Percentiles rank a stretch among this genome's conserved stretches.
Conservation (phyloP, 2,329 filamentous ascomycete genomes). For the Fusarium sp. region DNA sequence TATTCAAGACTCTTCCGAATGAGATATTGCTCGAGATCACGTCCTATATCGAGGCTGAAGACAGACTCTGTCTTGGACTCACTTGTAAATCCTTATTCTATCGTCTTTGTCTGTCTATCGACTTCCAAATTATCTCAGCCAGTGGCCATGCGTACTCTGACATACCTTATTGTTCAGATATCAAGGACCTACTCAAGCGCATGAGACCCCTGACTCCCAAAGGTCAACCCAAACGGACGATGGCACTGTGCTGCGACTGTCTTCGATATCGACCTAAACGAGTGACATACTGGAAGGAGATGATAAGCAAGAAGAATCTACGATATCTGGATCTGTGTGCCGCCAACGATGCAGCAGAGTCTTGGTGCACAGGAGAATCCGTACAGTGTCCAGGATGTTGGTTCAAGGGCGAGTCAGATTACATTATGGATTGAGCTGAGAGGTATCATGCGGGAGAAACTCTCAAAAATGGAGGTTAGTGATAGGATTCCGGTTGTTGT, state of each 20-base stretch:
- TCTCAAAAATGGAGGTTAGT: background rate
- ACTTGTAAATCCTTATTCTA: background rate
- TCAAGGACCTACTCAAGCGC: background rate
- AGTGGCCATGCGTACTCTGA: background rate
- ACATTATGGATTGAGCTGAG: background rate
- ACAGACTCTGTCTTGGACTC: too few relatives aligned
- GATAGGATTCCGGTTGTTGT: background rate
- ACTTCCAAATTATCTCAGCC: background rate
- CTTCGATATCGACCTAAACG: background rate
- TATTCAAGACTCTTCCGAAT: too few relatives aligned
- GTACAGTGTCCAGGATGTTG: background rate
- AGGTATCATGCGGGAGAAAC: background rate
- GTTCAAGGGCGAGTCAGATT: background rate
- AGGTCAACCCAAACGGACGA: background rate
- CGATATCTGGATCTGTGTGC: background rate
- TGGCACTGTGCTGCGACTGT: background rate
- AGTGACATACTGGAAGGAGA: background rate
- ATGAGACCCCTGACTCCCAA: background rate
- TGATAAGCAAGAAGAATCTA: background rate
- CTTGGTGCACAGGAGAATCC: background rate
- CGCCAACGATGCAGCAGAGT: background rate
- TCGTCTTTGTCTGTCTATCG: background rate
- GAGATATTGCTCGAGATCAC: too few relatives aligned
- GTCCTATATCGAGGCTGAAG: too few relatives aligned
- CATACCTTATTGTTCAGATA: background rate